These are phyloP conservation scores for Aquilaria sinensis DNA, from an alignment of 345 rosid genomes.

Conservation along the genomic window DNA sequence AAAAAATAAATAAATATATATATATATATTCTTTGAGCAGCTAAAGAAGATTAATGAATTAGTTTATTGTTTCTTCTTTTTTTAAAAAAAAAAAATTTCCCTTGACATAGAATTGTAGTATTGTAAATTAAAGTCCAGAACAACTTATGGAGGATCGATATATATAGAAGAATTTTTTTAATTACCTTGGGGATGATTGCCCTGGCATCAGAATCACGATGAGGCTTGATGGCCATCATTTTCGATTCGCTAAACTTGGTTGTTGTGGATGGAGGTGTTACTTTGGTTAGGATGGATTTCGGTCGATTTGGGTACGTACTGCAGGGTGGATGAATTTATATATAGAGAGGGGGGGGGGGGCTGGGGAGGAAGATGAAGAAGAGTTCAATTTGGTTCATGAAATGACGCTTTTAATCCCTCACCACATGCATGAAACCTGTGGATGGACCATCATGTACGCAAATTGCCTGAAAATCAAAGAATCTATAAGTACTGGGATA, in stretches of 20 bases:
- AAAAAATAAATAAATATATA: neutral
- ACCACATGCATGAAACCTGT: neutral
- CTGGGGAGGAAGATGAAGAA: neutral
- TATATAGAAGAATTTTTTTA: neutral
- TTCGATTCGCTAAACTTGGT: neutral
- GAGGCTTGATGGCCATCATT: conserved; percentile 11
- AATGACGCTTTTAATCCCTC: neutral
- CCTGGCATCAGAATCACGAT: neutral
- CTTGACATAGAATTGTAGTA: no score
- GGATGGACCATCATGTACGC: no score
- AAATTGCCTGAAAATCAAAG: no score
- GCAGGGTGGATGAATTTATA: neutral
- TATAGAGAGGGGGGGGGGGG: neutral
- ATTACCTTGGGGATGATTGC: neutral
- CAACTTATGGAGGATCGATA: neutral
- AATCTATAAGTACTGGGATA: no score
- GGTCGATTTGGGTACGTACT: no score
- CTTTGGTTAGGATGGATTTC: neutral
- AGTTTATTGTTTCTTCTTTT: no score
- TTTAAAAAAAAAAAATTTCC: no score
- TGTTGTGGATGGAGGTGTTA: neutral
- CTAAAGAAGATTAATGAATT: neutral
- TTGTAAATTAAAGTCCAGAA: neutral
- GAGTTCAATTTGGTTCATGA: neutral
- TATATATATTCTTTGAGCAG: neutral